These are phyloP conservation scores for Circinella minor DNA, from an alignment of 371 early-diverging fungal species.

Conservation along the genomic window DNA sequence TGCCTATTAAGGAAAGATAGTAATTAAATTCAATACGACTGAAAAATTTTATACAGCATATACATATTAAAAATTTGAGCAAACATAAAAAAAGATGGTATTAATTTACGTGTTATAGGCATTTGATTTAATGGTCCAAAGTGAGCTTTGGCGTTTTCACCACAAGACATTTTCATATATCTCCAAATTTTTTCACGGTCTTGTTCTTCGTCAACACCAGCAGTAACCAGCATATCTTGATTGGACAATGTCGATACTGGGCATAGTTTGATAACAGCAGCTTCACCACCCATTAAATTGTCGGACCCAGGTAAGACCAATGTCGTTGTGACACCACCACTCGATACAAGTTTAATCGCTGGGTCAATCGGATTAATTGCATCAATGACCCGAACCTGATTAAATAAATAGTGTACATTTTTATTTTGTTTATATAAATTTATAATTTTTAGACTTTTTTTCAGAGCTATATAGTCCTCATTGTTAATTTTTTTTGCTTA, in stretches of 20 bases:
- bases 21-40: too few species aligned
- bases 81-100: too few species aligned
- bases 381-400: slow-evolving; percentile 61
- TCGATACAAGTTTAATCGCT: slow-evolving; percentile 69
- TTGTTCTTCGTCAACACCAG: slow-evolving; percentile 48
- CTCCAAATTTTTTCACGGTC: slow-evolving; percentile 64
- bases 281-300: slow-evolving; percentile 85
- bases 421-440: too few species aligned
- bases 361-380: slow-evolving; percentile 69
- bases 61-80: too few species aligned
- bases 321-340: slow-evolving; percentile 83
- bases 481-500: slow-evolving; percentile 10
- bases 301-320: slow-evolving; percentile 81
- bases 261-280: slow-evolving; percentile 70
- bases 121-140: slow-evolving; percentile 43
- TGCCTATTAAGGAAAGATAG: slow-evolving; percentile 32
- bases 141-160: slow-evolving; percentile 77
- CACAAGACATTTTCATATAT: slow-evolving; percentile 90
- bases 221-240: slow-evolving; percentile 71
- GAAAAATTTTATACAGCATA: too few species aligned
- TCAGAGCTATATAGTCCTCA: neutral
- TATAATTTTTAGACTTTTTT: too few species aligned
- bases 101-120: slow-evolving; percentile 49
- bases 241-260: slow-evolving; percentile 60
- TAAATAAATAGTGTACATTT: neutral